Base-by-base conservation (phyloP, 495 filamentous ascomycete species). In the Parachaetomium inaequale region DNA sequence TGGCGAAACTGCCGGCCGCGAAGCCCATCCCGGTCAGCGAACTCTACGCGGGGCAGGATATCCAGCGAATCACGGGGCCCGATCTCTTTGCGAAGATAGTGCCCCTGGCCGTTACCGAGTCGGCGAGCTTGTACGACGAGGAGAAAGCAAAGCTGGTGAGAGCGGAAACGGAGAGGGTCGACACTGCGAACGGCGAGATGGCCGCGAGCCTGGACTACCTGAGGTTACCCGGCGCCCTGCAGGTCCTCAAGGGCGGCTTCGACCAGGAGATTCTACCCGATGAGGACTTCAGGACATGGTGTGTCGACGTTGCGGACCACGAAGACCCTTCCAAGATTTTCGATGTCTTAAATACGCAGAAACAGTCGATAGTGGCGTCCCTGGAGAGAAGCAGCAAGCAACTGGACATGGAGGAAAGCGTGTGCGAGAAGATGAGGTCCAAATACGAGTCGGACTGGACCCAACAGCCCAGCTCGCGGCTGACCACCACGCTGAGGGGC, bases 391-490 rank as follows among this genome's bases (percentile, higher is more conserved):
- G 89, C 68, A 88, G 84, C 43, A 96, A 94, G 68, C 89, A 93
- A 67, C 71, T 98, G 11, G 94, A 98, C 66, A 87, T 93, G 84
- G 94, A 98, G 73, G 95, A 97, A 77, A 94, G 89, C 58, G 92
- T 98, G 7, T 98, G 94, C 72, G 94, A 98, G 75, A 97, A 96
- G 79, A 98, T 98, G 94, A 85, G 94, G 54, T 95, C 92, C 3
- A 98, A 98, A 74, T 97, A 97, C 72, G 93, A 94, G 32, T 82
- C 79, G 12, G 94, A 97, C 49, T 98, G 94, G 94, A 96, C 90
- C 21, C 94, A 98, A 72, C 94, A 98, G 68, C 95, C 95, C 25
- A 96, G 92, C 69, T 88, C 88, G 34, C 81, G 91, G 63, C 82
- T 98, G 25, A 98, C 93, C 5, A 85, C 87, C 3, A 98, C 93